phyloP scores from a whole-genome alignment of 2,329 filamentous ascomycete genomes.

The Dactylellina parvicollis region DNA sequence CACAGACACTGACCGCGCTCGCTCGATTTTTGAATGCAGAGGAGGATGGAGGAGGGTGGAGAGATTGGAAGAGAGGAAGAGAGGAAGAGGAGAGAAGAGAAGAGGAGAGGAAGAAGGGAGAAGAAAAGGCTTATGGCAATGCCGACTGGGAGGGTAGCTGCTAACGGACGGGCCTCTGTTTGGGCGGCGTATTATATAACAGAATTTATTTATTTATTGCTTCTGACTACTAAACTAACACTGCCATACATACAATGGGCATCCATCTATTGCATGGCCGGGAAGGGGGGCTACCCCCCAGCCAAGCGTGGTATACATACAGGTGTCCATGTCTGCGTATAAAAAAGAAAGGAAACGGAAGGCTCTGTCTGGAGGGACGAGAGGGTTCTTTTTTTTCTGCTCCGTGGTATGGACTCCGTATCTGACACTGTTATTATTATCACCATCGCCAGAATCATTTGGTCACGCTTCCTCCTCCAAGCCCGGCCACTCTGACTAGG shows the following conservation, averaged over 20 bases:
- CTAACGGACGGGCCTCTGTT: slow-evolving; percentile 10
- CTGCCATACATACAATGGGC: too few relatives aligned
- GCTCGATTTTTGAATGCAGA: slow-evolving; percentile 17
- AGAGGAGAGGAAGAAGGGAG: slow-evolving; percentile 57
- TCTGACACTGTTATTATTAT: too few relatives aligned
- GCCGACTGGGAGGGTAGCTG: slow-evolving; percentile 28
- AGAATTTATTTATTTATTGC: slow-evolving; percentile 44
- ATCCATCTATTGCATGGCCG: too few relatives aligned
- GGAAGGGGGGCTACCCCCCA: slow-evolving; percentile 7
- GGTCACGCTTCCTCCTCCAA: slow-evolving; percentile 2
- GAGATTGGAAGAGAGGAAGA: slow-evolving; percentile 55
- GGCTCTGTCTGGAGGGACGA: too few relatives aligned
- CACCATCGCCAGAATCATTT: too few relatives aligned
- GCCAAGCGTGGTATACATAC: background rate
- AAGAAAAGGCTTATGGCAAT: slow-evolving; percentile 44
- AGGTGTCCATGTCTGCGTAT: background rate
- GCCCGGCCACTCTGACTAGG: background rate
- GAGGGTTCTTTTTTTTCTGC: too few relatives aligned
- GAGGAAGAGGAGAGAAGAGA: slow-evolving; percentile 57
- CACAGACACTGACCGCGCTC: slow-evolving; percentile 9
- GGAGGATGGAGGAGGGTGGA: slow-evolving; percentile 55
- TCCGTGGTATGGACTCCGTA: background rate
- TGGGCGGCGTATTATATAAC: slow-evolving; percentile 52
- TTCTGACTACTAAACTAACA: too few relatives aligned
- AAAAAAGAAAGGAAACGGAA: slow-evolving; percentile 5